Conservation (phyloP, 345 rosid species). For the Heritiera littoralis region DNA sequence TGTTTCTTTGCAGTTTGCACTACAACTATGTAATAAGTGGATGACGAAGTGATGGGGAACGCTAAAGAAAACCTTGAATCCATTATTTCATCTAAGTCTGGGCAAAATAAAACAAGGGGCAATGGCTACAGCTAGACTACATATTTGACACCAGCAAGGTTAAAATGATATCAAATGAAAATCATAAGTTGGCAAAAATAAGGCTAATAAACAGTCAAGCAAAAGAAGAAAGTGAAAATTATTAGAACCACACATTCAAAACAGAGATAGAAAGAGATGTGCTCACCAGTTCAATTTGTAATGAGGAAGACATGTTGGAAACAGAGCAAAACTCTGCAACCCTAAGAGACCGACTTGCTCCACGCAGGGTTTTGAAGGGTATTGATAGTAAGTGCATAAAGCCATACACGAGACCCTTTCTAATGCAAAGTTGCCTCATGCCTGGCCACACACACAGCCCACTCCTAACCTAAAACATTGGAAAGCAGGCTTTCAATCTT, state of each 20-base stretch:
- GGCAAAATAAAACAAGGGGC: neutral
- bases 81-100: neutral
- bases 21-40: neutral
- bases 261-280: neutral
- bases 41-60: neutral
- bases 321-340: conserved; percentile 90
- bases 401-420: conserved; percentile 85
- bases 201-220: neutral
- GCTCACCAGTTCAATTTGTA: conserved; percentile 92
- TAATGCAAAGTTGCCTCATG: conserved; percentile 76
- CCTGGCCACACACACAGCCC: conserved; percentile 83
- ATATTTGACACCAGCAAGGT: too few relatives aligned
- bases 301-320: conserved; percentile 67
- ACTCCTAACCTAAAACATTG: conserved; percentile 56
- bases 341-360: conserved; percentile 85
- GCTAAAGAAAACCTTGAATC: neutral
- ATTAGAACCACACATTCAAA: neutral
- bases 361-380: conserved; percentile 89
- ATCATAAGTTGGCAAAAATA: neutral
- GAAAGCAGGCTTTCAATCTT: conserved; percentile 15
- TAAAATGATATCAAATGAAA: neutral
- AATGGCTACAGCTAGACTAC: too few relatives aligned
- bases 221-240: neutral
- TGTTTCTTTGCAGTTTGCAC: neutral
- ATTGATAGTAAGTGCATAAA: conserved; percentile 67